Evolutionary conservation across 2,329 filamentous ascomycete genomes (phyloP).

Genomic region (Cytospora mali): DNA sequence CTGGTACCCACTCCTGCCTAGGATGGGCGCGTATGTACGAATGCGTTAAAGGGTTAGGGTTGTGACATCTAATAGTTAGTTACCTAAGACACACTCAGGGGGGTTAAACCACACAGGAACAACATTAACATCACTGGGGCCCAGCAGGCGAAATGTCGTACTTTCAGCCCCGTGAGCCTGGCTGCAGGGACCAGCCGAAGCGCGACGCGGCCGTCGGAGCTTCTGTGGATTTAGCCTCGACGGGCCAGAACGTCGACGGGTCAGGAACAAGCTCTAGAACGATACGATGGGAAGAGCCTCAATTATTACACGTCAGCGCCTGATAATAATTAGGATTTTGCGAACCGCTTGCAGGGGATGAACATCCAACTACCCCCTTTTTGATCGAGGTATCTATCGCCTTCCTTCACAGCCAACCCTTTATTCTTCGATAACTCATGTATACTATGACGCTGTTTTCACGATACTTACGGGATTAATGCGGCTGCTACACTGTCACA

Average conservation of each 20-base stretch:
- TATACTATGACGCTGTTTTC: slow-evolving; percentile 19
- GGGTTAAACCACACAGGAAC: not conserved
- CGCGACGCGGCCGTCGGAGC: slow-evolving; percentile 2
- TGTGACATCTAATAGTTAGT: no score
- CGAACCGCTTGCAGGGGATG: not conserved
- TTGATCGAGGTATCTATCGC: not conserved
- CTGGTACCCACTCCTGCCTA: not conserved
- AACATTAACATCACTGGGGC: not conserved
- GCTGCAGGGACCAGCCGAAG: not conserved
- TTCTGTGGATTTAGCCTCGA: not conserved
- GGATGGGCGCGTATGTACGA: not conserved
- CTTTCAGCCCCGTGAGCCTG: not conserved
- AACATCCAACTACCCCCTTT: not conserved
- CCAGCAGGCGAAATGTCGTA: not conserved
- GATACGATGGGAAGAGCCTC: slow-evolving; percentile 2
- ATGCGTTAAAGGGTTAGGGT: slow-evolving; percentile 9
- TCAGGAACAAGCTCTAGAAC: not conserved
- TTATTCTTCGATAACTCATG: slow-evolving; percentile 1
- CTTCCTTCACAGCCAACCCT: not conserved
- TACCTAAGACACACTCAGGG: not conserved
- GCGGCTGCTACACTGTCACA: slow-evolving; percentile 23
- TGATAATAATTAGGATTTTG: not conserved
- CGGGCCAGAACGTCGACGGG: slow-evolving; percentile 1
- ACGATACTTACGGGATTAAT: slow-evolving; percentile 18
- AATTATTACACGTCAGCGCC: not conserved